Evolutionary conservation across 2,329 filamentous ascomycete species (phyloP).

Genomic region (Talaromyces amestolkiae): DNA sequence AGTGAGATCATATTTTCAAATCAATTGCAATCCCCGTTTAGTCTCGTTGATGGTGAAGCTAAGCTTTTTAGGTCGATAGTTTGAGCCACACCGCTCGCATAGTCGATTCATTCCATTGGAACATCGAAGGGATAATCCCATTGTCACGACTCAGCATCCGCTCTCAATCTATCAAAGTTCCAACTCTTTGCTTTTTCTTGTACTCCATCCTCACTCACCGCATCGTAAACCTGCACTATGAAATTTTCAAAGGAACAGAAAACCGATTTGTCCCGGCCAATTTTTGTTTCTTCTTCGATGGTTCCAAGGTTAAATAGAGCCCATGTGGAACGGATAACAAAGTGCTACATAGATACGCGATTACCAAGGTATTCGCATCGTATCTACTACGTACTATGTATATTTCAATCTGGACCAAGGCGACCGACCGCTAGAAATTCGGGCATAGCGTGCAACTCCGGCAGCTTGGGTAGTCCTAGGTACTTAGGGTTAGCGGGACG

Average conservation of each 20-base stretch:
- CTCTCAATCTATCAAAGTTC: constrained; percentile 3
- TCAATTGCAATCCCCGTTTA: neutral
- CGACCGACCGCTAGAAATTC: neutral
- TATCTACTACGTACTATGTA: neutral
- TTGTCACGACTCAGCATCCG: neutral
- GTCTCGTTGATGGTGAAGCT: neutral
- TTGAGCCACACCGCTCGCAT: constrained; percentile 4
- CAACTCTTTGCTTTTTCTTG: neutral
- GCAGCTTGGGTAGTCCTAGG: neutral
- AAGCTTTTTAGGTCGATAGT: constrained; percentile 1
- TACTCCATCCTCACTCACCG: neutral
- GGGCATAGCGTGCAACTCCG: neutral
- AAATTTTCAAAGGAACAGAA: neutral
- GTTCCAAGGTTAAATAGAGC: neutral
- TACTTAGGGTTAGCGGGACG: neutral
- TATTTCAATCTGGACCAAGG: neutral
- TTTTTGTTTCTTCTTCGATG: neutral
- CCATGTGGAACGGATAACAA: neutral
- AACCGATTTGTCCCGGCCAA: neutral
- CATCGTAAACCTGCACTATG: neutral
- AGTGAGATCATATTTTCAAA: neutral
- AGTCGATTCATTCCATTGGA: neutral
- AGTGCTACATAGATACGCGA: neutral
- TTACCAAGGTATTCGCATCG: neutral
- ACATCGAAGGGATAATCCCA: neutral